Base-by-base conservation (phyloP, 1,284 basidiomycete species). In the Pascua guehoae region DNA sequence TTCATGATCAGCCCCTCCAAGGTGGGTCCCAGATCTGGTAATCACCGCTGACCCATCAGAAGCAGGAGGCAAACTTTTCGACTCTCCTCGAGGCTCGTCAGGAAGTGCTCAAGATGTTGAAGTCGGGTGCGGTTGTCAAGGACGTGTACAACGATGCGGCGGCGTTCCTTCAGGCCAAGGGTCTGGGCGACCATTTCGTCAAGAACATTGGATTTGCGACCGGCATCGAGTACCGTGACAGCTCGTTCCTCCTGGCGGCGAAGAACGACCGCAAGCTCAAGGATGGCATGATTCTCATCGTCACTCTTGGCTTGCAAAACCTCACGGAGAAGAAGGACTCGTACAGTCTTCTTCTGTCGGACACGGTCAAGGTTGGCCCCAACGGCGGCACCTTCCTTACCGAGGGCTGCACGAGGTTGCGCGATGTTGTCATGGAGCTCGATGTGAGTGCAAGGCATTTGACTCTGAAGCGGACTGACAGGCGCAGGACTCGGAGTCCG, bases 1-100 rank as follows among this genome's bases (percentile, higher is more conserved):
- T 94, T 95, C 75, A 89, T 97, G 67, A 92, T 98, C 48, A 92
- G 95, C 73, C 94, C 95, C 2, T 87, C 87, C 65, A 87, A 88
- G 70, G 90, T 89, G 55, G 67, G 83, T 71, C 32, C 11, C 10
- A 7, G 14, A 17, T 14, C 1, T 5, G 37, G 4, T 37, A n/a
- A n/a, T n/a, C n/a, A 7, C n/a, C 11, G 24, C 24, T 44, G 37
- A n/a, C 44, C 17, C 10, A 41, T 32, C 58, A 55, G 90, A 86
- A 88, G 62, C 93, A 96, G 87, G 90, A 95, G 79, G 81, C 83
- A 11, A 86, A 90, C 63, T 96, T 96, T 71, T 83, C 84, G 41
- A 80, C 91, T 38, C 80, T 97, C 41, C 77, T 93, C 39, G 83
- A 86, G 36, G 76, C 97, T 12, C 92, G 98, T 72, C 76, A 83